These are phyloP conservation scores for Abortiporus biennis DNA, from an alignment of 1,284 basidiomycete genomes.

Conservation along the genomic window DNA sequence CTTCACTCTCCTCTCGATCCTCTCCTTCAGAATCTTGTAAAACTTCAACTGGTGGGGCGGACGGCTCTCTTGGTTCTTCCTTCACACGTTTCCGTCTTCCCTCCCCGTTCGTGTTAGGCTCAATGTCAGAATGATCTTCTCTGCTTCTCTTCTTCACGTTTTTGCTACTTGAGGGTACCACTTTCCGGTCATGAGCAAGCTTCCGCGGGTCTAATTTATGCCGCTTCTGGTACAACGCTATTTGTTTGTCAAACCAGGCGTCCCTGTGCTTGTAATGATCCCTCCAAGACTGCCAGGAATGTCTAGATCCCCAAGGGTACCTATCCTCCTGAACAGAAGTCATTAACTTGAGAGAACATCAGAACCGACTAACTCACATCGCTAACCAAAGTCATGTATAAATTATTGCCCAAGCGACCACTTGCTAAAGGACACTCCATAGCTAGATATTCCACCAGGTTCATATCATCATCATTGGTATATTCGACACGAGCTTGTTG, in stretches of 20 bases:
- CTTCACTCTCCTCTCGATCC: background rate
- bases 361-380: background rate
- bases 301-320: conserved; percentile 38
- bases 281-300: conserved; percentile 50
- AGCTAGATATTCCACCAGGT: background rate
- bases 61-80: too few species aligned
- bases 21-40: conserved; percentile 7
- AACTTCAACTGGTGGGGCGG: too few species aligned
- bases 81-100: conserved; percentile 5
- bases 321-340: background rate
- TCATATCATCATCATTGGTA: background rate
- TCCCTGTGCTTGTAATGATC: conserved; percentile 42
- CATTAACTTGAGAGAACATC: background rate
- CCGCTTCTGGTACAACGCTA: conserved; percentile 28
- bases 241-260: conserved; percentile 32
- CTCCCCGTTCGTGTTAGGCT: background rate
- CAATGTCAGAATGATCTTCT: background rate
- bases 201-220: conserved; percentile 13
- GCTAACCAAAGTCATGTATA: background rate
- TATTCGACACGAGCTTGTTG: background rate
- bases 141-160: conserved; percentile 5
- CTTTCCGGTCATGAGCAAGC: background rate
- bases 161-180: background rate
- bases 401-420: background rate
- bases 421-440: background rate